A percentile compares a stretch with the other conserved stretches of the same genome.
These are phyloP conservation scores for Aspergillus calidoustus DNA, from an alignment of 2,329 filamentous ascomycete genomes.

Conservation along the genomic window DNA sequence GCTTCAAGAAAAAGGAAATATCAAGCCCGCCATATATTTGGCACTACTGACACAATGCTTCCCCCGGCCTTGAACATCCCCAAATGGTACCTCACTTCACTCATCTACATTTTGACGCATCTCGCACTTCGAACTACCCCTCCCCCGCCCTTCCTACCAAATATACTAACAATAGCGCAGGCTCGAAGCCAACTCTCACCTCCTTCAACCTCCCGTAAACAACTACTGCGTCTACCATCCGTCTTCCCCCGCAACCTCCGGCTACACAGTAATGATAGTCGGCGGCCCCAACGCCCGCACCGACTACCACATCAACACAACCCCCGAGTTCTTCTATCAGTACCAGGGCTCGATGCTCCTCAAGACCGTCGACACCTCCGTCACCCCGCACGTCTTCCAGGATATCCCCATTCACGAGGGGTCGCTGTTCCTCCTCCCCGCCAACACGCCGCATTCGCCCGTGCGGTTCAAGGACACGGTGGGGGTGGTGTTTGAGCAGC, in stretches of 20 bases:
- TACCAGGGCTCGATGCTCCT: slow-evolving; percentile 91
- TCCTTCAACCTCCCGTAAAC: slow-evolving; percentile 92
- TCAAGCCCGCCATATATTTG: background rate
- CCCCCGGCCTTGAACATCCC: slow-evolving; percentile 50
- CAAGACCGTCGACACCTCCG: slow-evolving; percentile 75
- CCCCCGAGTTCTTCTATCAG: slow-evolving; percentile 98
- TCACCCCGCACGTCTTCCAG: slow-evolving; percentile 63
- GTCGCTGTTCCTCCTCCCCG: slow-evolving; percentile 88
- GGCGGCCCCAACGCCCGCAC: slow-evolving; percentile 94
- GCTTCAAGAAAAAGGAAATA: background rate
- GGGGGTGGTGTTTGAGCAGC: slow-evolving; percentile 90
- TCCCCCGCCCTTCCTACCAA: slow-evolving; percentile 23
- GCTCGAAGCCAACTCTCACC: slow-evolving; percentile 88
- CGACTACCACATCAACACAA: slow-evolving; percentile 98
- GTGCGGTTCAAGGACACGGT: slow-evolving; percentile 92
- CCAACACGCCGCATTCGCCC: slow-evolving; percentile 96
- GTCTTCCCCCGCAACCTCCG: slow-evolving; percentile 72
- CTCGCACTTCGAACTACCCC: slow-evolving; percentile 12
- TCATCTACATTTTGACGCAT: background rate
- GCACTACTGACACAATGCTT: slow-evolving; percentile 34
- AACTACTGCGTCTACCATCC: slow-evolving; percentile 94
- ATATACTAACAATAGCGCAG: slow-evolving; percentile 51
- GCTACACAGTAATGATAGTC: slow-evolving; percentile 90
- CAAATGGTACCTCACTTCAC: slow-evolving; percentile 43
- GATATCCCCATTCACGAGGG: slow-evolving; percentile 91